These are phyloP conservation scores for Picea sitchensis DNA, from an alignment of 75 land plant species.

Conservation along the genomic window DNA sequence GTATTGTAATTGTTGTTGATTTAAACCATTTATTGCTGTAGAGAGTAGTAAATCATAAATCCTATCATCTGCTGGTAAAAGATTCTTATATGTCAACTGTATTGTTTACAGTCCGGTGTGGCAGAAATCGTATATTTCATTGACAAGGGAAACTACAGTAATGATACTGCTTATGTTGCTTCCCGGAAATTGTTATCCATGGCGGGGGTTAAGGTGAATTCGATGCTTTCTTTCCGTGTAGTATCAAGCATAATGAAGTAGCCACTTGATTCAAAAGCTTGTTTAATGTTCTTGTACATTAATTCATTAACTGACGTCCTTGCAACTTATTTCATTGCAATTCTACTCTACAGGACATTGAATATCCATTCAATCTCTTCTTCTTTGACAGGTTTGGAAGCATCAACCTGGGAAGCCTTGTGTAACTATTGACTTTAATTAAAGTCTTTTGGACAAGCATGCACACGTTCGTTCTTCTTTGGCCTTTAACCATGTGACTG, in stretches of 20 bases:
- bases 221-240: neutral
- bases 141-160: constrained; percentile 51
- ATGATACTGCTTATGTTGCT: constrained; percentile 65
- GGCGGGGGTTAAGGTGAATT: constrained; percentile 85
- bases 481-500: neutral
- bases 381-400: constrained; percentile 56
- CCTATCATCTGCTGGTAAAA: neutral
- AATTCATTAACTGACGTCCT: neutral
- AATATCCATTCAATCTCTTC: neutral
- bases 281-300: neutral
- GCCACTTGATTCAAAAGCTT: neutral
- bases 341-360: neutral
- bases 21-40: neutral
- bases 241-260: neutral
- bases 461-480: neutral
- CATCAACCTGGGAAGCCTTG: constrained; percentile 50
- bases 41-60: neutral
- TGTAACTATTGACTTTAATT: constrained; percentile 27
- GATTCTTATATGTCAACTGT: neutral
- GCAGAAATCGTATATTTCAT: constrained; percentile 89
- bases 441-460: neutral
- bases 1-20: neutral
- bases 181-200: constrained; percentile 80
- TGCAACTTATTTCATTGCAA: neutral
- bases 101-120: constrained; percentile 78